A percentile compares a stretch with the other conserved stretches of the same genome.
Conservation (phyloP, 495 filamentous ascomycete genomes). For the Hypoxylon lenormandii region DNA sequence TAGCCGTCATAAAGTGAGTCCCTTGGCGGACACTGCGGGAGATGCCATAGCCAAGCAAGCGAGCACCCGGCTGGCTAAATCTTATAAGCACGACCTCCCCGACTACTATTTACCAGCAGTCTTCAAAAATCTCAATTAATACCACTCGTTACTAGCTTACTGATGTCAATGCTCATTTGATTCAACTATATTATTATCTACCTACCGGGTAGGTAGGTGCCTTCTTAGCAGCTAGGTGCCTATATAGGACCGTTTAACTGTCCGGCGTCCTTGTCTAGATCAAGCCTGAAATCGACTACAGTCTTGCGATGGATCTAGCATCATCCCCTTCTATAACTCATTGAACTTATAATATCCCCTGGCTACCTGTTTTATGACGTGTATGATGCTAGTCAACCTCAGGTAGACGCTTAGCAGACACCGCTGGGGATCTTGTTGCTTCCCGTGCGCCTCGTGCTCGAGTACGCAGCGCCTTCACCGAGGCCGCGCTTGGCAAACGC, state of each 20-base stretch:
- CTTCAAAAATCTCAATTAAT: background rate
- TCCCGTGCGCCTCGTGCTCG: slow-evolving; percentile 38
- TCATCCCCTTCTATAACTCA: background rate
- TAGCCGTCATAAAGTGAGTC: slow-evolving; percentile 12
- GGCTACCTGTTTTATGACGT: background rate
- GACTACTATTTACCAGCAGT: background rate
- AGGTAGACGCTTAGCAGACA: slow-evolving; percentile 41
- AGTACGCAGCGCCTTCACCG: slow-evolving; percentile 53
- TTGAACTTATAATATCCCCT: background rate
- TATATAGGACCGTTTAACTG: slow-evolving; percentile 5
- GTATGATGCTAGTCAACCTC: no score
- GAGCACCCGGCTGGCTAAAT: background rate
- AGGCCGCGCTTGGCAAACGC: slow-evolving; percentile 66
- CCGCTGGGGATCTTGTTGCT: slow-evolving; percentile 49
- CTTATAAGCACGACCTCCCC: background rate
- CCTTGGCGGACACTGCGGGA: slow-evolving; percentile 27
- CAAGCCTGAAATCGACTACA: background rate
- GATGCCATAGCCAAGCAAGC: background rate
- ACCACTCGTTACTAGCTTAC: background rate
- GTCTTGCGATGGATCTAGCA: background rate
- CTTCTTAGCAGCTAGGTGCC: no score
- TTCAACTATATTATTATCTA: slow-evolving; percentile 2
- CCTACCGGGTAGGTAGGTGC: no score
- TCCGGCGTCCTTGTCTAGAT: background rate
- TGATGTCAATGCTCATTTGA: background rate